A percentile compares a stretch with the other conserved stretches of the same genome.
These are phyloP conservation scores for Epichloe hybrida DNA, from an alignment of 2,329 filamentous ascomycete genomes.

Conservation along the genomic window DNA sequence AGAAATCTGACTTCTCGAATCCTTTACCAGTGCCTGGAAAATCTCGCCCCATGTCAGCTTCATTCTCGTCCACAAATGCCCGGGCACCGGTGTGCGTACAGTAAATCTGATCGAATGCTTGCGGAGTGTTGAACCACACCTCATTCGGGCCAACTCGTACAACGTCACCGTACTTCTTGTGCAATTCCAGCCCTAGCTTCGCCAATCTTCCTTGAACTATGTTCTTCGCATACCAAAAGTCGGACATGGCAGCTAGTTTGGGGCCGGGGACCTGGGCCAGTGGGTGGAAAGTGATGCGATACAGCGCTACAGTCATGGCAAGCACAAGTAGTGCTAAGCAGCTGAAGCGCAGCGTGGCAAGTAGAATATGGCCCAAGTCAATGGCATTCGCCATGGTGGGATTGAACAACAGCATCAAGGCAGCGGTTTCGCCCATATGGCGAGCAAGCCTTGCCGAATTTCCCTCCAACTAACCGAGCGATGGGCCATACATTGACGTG, in stretches of 20 bases:
- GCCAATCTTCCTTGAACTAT: constrained; percentile 29
- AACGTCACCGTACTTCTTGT: constrained; percentile 31
- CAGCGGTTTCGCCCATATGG: neutral
- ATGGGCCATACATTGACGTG: no score
- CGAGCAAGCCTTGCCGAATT: no score
- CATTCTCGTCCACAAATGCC: neutral
- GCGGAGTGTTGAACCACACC: constrained; percentile 35
- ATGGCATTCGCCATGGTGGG: neutral
- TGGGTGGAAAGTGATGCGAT: constrained; percentile 30
- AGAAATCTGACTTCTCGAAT: constrained; percentile 39
- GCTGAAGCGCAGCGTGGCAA: neutral
- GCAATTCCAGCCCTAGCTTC: constrained; percentile 28
- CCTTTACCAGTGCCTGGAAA: constrained; percentile 29
- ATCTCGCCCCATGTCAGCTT: neutral
- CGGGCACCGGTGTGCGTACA: constrained; percentile 17
- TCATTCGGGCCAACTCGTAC: constrained; percentile 42
- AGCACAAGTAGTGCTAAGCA: constrained; percentile 5
- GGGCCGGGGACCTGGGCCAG: constrained; percentile 34
- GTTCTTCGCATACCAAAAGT: constrained; percentile 33
- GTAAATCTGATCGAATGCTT: constrained; percentile 35
- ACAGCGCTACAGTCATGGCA: constrained; percentile 12
- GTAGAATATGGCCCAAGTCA: neutral
- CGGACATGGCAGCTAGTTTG: constrained; percentile 31
- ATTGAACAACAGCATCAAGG: neutral
- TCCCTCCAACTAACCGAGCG: no score